phyloP scores from a whole-genome alignment of 2,329 filamentous ascomycete species.

The Pseudogymnoascus verrucosus region DNA sequence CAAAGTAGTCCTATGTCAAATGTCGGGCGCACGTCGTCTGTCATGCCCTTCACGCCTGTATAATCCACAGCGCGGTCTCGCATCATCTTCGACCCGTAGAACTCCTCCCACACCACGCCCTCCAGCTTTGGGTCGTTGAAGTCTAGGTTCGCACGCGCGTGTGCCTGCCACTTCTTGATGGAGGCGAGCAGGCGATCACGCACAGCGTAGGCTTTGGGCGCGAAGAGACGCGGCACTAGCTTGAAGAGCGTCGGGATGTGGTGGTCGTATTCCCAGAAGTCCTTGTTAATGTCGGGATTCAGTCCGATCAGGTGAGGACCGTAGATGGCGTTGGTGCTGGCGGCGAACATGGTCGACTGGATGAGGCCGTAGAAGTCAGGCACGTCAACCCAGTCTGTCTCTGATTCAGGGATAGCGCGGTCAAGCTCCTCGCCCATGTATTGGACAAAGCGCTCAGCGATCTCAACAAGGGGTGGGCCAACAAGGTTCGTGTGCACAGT shows the following conservation, averaged over 20 bases:
- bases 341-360: slow-evolving; percentile 20
- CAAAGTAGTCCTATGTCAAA: slow-evolving; percentile 21
- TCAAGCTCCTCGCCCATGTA: neutral
- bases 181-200: slow-evolving; percentile 20
- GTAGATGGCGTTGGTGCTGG: slow-evolving; percentile 21
- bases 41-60: slow-evolving; percentile 10
- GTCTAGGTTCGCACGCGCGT: slow-evolving; percentile 18
- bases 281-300: slow-evolving; percentile 19
- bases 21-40: slow-evolving; percentile 13
- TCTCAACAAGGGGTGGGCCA: slow-evolving; percentile 13
- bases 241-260: slow-evolving; percentile 19
- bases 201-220: slow-evolving; percentile 17
- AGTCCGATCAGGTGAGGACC: slow-evolving; percentile 23
- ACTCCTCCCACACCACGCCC: slow-evolving; percentile 24
- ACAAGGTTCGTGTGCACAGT: slow-evolving; percentile 12
- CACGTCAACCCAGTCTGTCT: slow-evolving; percentile 17
- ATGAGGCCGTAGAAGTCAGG: slow-evolving; percentile 24
- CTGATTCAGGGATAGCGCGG: slow-evolving; percentile 3
- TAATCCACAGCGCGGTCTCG: slow-evolving; percentile 15
- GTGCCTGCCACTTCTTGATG: slow-evolving; percentile 23
- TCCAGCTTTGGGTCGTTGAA: slow-evolving; percentile 14
- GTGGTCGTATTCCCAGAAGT: slow-evolving; percentile 27
- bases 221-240: slow-evolving; percentile 22
- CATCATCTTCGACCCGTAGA: slow-evolving; percentile 26
- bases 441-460: slow-evolving; percentile 12